A percentile compares a stretch with the other conserved stretches of the same genome.
Evolutionary conservation across 2,329 filamentous ascomycete genomes (phyloP).

Genomic region (Chrysoporthe puriensis): DNA sequence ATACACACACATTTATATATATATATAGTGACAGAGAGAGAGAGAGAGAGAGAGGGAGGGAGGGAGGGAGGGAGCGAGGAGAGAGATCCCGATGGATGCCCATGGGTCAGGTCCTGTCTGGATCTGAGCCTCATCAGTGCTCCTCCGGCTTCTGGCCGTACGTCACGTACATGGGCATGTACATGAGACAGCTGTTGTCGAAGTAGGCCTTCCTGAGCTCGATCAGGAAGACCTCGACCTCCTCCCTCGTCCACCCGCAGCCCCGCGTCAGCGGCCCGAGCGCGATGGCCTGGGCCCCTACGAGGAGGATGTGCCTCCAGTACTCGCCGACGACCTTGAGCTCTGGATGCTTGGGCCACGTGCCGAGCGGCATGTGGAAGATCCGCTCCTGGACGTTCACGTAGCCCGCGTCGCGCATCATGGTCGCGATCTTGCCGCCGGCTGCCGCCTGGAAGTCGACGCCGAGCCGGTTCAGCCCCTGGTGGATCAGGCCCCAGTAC

Average conservation of each 20-base stretch:
- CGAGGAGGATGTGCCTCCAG: conserved; percentile 47
- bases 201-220: conserved; percentile 42
- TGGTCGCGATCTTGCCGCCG: conserved; percentile 38
- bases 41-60: not conserved
- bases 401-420: conserved; percentile 48
- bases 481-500: conserved; percentile 35
- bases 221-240: conserved; percentile 41
- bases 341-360: conserved; percentile 48
- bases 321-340: conserved; percentile 48
- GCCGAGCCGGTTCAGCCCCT: conserved; percentile 41
- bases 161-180: conserved; percentile 60
- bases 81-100: not conserved
- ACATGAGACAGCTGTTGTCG: conserved; percentile 44
- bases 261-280: conserved; percentile 44
- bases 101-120: not conserved
- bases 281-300: conserved; percentile 47
- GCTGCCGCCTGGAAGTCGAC: conserved; percentile 43
- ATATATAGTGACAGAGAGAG: not conserved
- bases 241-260: conserved; percentile 41
- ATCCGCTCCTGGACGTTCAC: conserved; percentile 46
- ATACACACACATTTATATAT: too few species aligned
- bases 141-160: conserved; percentile 55
- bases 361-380: conserved; percentile 50
- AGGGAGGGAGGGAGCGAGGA: not conserved
- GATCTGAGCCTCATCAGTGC: conserved; percentile 3